Evolutionary conservation across 2,329 filamentous ascomycete species (phyloP).

Genomic region (Colletotrichum sp.): DNA sequence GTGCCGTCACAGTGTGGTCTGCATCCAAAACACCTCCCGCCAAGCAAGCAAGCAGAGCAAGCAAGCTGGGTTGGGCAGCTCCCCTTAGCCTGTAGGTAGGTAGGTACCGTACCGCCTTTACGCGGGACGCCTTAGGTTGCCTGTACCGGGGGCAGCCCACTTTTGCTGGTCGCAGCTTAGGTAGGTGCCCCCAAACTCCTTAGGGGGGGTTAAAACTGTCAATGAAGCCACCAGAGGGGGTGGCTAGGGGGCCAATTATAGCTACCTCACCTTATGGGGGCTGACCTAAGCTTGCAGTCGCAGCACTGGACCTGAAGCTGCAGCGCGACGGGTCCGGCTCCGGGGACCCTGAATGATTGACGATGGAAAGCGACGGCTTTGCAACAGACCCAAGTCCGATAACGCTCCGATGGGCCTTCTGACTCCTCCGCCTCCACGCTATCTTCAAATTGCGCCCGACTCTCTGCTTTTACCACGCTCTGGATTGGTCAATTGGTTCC

Average conservation of each 20-base stretch:
- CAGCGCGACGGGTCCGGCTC: constrained; percentile 12
- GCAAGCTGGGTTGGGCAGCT: constrained; percentile 2
- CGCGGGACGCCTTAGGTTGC: neutral
- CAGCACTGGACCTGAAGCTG: neutral
- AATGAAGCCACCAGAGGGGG: neutral
- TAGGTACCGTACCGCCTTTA: neutral
- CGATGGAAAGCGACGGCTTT: constrained; percentile 23
- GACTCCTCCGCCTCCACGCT: constrained; percentile 12
- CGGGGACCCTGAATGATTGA: constrained; percentile 17
- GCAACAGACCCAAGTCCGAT: constrained; percentile 27
- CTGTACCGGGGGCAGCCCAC: neutral
- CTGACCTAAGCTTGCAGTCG: constrained; percentile 13
- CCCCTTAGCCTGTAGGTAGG: neutral
- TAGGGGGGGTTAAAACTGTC: neutral
- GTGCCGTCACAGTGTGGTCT: neutral
- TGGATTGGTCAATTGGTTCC: constrained; percentile 13
- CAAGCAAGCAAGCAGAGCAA: neutral
- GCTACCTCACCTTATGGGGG: neutral
- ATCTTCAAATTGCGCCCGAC: constrained; percentile 4
- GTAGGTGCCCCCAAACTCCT: neutral
- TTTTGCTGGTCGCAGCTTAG: neutral
- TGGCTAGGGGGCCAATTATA: neutral
- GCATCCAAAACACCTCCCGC: neutral
- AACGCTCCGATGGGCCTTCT: constrained; percentile 26
- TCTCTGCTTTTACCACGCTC: constrained; percentile 3